phyloP scores from a whole-genome alignment of 768 basidiomycete species.

The Leccinum olivaceopallidum region DNA sequence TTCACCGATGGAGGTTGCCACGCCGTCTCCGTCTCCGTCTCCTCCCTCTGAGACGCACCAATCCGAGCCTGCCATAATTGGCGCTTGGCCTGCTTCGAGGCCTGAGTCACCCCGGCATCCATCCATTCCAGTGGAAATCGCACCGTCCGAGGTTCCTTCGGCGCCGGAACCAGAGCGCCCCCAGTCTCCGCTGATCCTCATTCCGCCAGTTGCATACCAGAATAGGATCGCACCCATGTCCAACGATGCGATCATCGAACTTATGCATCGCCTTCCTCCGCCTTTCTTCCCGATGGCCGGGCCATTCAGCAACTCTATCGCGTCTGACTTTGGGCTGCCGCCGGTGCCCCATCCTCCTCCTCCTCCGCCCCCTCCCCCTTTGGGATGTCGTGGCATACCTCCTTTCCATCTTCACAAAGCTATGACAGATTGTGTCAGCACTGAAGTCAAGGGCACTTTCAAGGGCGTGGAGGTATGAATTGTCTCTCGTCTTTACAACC shows the following conservation, averaged over 20 bases:
- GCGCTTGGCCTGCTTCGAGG: constrained; percentile 44
- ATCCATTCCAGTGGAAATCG: constrained; percentile 15
- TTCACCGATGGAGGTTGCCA: constrained; percentile 51
- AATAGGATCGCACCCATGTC: constrained; percentile 15
- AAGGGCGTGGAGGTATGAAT: constrained; percentile 24
- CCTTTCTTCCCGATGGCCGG: constrained; percentile 20
- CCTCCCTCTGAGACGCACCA: constrained; percentile 19
- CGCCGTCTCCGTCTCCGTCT: constrained; percentile 39
- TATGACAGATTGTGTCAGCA: constrained; percentile 21
- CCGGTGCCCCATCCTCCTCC: constrained; percentile 14
- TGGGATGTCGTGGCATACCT: constrained; percentile 1
- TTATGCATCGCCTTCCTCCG: constrained; percentile 23
- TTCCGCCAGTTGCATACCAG: constrained; percentile 9
- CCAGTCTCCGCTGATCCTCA: constrained; percentile 8
- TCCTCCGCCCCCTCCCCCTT: neutral
- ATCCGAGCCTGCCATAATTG: constrained; percentile 41
- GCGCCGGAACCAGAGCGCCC: constrained; percentile 1
- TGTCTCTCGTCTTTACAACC: neutral
- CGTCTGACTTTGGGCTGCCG: constrained; percentile 19
- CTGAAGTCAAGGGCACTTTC: constrained; percentile 25
- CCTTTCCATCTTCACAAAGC: constrained; percentile 18
- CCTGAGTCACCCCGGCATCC: constrained; percentile 32
- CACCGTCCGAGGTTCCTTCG: constrained; percentile 10
- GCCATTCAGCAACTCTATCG: constrained; percentile 23
- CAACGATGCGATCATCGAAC: constrained; percentile 8